phyloP scores from a whole-genome alignment of 768 basidiomycete genomes.

The Boletus barrowsii region DNA sequence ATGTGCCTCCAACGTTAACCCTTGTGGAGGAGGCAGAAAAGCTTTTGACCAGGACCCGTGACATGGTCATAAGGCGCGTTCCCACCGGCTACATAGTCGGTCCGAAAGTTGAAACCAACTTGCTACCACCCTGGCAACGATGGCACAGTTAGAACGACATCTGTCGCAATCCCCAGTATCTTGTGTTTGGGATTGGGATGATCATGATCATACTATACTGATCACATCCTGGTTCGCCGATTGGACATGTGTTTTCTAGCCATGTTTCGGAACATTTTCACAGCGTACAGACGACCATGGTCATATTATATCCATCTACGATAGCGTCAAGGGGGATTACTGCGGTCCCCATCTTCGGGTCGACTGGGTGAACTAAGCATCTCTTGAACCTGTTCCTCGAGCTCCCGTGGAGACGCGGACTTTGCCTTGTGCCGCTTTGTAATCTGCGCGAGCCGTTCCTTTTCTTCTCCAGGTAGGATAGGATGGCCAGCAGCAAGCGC shows the following conservation, averaged over 20 bases:
- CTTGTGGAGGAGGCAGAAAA: too few species aligned
- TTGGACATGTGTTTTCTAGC: slow-evolving; percentile 1
- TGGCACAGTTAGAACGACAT: too few species aligned
- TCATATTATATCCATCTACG: too few species aligned
- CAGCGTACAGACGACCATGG: background rate
- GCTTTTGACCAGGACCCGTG: too few species aligned
- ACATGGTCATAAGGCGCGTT: too few species aligned
- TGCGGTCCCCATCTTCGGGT: slow-evolving; percentile 37
- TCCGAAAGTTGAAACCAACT: too few species aligned
- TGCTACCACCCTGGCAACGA: too few species aligned
- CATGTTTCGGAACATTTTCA: background rate
- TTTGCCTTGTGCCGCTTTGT: slow-evolving; percentile 7
- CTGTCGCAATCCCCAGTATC: too few species aligned
- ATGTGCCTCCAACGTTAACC: too few species aligned
- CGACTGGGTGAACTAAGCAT: slow-evolving; percentile 28
- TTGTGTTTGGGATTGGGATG: slow-evolving; percentile 59
- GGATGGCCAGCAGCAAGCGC: slow-evolving; percentile 45
- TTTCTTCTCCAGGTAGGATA: slow-evolving; percentile 45
- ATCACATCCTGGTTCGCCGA: slow-evolving; percentile 47
- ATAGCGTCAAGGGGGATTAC: slow-evolving; percentile 32
- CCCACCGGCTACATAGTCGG: too few species aligned
- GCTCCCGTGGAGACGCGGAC: slow-evolving; percentile 11
- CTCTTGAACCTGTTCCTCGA: slow-evolving; percentile 24
- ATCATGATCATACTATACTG: slow-evolving; percentile 49
- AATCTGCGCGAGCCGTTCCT: slow-evolving; percentile 18